Evolutionary conservation across 805 yeast genomes (phyloP).

Genomic region (Yarrowia hollandica): DNA sequence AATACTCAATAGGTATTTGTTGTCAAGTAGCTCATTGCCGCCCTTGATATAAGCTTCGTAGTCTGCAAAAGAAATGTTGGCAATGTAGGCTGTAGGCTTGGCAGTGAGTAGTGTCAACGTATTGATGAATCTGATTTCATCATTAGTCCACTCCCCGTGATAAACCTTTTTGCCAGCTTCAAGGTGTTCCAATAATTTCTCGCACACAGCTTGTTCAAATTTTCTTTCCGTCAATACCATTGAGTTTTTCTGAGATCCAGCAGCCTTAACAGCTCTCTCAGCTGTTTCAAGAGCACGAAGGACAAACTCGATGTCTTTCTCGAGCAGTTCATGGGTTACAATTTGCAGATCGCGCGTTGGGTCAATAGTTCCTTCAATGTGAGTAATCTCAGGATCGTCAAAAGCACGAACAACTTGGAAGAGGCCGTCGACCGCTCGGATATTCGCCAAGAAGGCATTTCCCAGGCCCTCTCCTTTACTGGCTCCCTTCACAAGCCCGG

Average conservation of each 20-base stretch:
- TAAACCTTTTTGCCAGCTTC: conserved; percentile 67
- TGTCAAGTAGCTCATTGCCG: conserved; percentile 36
- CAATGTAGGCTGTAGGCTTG: conserved; percentile 78
- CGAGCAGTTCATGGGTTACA: conserved; percentile 62
- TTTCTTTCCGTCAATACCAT: conserved; percentile 44
- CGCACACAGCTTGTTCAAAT: conserved; percentile 44
- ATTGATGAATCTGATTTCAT: conserved; percentile 68
- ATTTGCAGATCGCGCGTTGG: conserved; percentile 64
- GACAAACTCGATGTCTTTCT: conserved; percentile 66
- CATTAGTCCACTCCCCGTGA: conserved; percentile 57
- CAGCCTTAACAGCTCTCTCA: conserved; percentile 50
- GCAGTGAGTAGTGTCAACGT: conserved; percentile 76
- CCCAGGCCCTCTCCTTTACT: conserved; percentile 69
- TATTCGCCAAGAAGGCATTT: conserved; percentile 68
- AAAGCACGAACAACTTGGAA: conserved; percentile 69
- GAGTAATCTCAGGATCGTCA: conserved; percentile 63
- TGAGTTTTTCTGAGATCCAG: conserved; percentile 8
- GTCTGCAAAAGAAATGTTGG: conserved; percentile 73
- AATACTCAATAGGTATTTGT: conserved; percentile 54
- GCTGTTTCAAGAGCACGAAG: conserved; percentile 57
- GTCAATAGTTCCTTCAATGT: conserved; percentile 63
- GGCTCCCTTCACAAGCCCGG: conserved; percentile 67
- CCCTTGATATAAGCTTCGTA: conserved; percentile 48
- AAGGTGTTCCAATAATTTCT: conserved; percentile 48
- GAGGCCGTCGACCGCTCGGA: conserved; percentile 69